Evolutionary conservation across 2,329 filamentous ascomycete genomes (phyloP).

Genomic region (Cyphellophora europaea): DNA sequence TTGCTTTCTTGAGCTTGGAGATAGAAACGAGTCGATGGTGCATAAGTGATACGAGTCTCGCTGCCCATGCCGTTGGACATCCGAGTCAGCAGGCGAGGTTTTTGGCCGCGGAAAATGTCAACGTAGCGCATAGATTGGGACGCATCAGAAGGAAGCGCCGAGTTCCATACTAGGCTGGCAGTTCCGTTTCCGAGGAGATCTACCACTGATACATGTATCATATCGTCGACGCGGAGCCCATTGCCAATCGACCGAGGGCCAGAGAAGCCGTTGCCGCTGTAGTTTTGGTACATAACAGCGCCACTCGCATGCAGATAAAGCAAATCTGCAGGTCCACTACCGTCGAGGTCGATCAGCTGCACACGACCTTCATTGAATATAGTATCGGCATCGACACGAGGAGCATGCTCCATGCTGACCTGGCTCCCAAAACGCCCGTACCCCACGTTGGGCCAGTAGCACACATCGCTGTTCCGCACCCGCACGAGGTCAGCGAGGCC

Average conservation of each 20-base stretch:
- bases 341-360: conserved; percentile 17
- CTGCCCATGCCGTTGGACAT: conserved; percentile 15
- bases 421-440: conserved; percentile 24
- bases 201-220: conserved; percentile 7
- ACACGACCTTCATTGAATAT: conserved; percentile 13
- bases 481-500: conserved; percentile 19
- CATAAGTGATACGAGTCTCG: conserved; percentile 16
- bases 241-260: background rate
- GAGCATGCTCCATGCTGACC: conserved; percentile 22
- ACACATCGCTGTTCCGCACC: conserved; percentile 20
- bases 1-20: conserved; percentile 15
- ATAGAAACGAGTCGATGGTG: conserved; percentile 19
- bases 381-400: conserved; percentile 14
- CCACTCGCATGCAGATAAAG: conserved; percentile 17
- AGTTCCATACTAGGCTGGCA: conserved; percentile 16
- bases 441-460: conserved; percentile 28
- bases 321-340: conserved; percentile 21
- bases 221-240: background rate
- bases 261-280: background rate
- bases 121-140: conserved; percentile 12
- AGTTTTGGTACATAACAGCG: conserved; percentile 17
- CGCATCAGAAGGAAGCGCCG: background rate
- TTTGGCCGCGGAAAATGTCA: conserved; percentile 14
- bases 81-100: conserved; percentile 18
- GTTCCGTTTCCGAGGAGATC: conserved; percentile 19